Base-by-base conservation (phyloP, 345 rosid species). In the Clausena lansium region DNA sequence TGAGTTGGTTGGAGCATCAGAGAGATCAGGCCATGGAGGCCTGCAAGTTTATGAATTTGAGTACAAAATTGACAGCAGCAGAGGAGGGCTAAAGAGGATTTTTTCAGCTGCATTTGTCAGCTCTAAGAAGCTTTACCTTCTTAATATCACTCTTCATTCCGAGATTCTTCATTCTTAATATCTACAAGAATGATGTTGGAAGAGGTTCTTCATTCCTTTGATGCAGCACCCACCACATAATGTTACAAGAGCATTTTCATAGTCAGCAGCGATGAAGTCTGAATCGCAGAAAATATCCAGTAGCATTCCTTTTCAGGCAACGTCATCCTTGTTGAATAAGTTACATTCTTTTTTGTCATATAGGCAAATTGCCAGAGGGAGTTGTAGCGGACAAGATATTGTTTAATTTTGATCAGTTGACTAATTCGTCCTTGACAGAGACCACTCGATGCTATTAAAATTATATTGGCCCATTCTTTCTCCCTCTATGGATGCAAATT, bases 71-170 rank as follows among this genome's bases (percentile, higher is more conserved):
- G 96, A 95, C 81, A 93, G 95, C 74, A 90, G 86, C 13, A 88
- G 98, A 84, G 98, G 98, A 78, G 98, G 98, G 54, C 81, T 91
- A 81, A 92, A 91, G 87, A 89, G 94, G 81, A 83, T 95, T 57
- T 93, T 95, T 80, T 91, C 91, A 2, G 98, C 98, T 45, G 97
- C 89, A 25, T 93, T 95, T 78, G 98, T 95, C 68, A 84, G 89
- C 76, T 89, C 91, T 10, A 89, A 83, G 77, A 95, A 91, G 84
- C 92, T 95, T 67, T 92, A 89, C 82, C 87, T 92, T 39, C 77
- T 95, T 60, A 93, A 93, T 81, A 86, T 93, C 66, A 77, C 88
- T 69, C 94, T 79, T 89, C 93, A 85, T 71, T 88, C 86, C 9
- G 98, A 93, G 83, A 84, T 78, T 68, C 97, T n/a, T n/a, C n/a